Evolutionary conservation across 805 yeast genomes (phyloP), one percentile per base, ranked within the genome.

Genomic region (Teunomyces stri): DNA sequence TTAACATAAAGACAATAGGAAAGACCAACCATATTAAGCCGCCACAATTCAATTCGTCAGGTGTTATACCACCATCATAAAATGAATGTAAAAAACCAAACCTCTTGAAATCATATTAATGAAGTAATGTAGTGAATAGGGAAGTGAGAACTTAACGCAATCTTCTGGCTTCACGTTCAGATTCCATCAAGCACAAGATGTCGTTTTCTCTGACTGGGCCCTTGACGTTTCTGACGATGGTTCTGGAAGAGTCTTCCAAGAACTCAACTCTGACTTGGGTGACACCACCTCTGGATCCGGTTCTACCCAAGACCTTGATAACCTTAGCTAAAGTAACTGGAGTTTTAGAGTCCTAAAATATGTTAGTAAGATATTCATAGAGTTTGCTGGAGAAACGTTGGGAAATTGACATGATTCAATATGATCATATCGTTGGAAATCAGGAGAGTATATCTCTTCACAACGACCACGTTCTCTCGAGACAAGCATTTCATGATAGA

Each of bases 201-300:
- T 92, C 99, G 80, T 92, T 87, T 79, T 89, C 96, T 78, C 96
- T 87, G 76, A 89, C 96, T 75, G 96, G 96, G 72, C 96, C 96
- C 66, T 89, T 89, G 77, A 89, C 96, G 85, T 89, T 89, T 85
- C 96, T 88, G 82, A 89, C 95, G 68, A 89, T 89, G 72, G 94
- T 86, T 84, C 96, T 87, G 78, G 94, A 81, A 70, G 91, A 81
- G 76, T 89, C 96, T 71, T 89, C 96, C 75, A 89, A 81, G 85
- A 89, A 89, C 79, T 89, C 96, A 71, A 89, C 96, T 79, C 96
- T 89, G 79, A 89, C 96, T 80, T 89, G 96, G 80, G 96, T 89
- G 78, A 89, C 96, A 84, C 97, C 97, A 87, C 98, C 98, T 82
- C 98, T 92, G 76, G 99, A 92, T 76, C 99, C 99, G 86, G 99